Base-by-base conservation (phyloP, 345 rosid species). In the Passiflora organensis region DNA sequence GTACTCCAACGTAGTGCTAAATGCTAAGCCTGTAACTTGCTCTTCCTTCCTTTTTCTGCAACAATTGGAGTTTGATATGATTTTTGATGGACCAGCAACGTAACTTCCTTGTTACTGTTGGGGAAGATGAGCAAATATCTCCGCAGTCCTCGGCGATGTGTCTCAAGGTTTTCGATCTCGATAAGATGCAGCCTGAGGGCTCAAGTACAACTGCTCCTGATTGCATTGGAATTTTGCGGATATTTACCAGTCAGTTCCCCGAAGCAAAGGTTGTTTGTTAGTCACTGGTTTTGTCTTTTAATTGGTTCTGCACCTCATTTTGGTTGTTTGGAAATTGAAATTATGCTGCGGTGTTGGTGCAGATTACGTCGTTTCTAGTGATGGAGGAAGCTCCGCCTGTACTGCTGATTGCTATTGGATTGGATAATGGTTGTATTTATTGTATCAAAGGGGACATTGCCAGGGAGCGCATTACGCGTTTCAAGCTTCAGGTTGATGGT, bases 391-490 rank as follows among this genome's bases (percentile, higher is more conserved):
- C 81, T 67, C 99, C 99, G 0, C 97, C 99, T 0, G 83, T 93
- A 66, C 73, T 93, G 24, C 87, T 93, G 16, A 83, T 93, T 19
- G 97, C 96, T 42, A 81, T 89, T 67, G 99, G 99, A 5, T 68
- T 93, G 67, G 91, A 84, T 60, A 89, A 80, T 61, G 87, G 97
- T 18, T 80, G 77, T 53, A 73, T 89, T 71, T 93, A 93, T 63
- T 84, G 95, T 70, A 86, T 93, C 69, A 89, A 93, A 76, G 99
- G 99, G 36, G 99, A 93, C 51, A 89, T 93, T 59, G 99, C 95
- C 2, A 74, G 96, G 55, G 98, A 91, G 64, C 87, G 98, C 45
- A 91, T 91, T 52, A 76, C 86, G 1, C 84, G 96, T 3, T 91
- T 84, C 68, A 86, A 81, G 82, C 95, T 91, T 57, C 87, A 84